Base-by-base conservation (phyloP, 2,329 filamentous ascomycete species). In the Claviceps fusiformis region DNA sequence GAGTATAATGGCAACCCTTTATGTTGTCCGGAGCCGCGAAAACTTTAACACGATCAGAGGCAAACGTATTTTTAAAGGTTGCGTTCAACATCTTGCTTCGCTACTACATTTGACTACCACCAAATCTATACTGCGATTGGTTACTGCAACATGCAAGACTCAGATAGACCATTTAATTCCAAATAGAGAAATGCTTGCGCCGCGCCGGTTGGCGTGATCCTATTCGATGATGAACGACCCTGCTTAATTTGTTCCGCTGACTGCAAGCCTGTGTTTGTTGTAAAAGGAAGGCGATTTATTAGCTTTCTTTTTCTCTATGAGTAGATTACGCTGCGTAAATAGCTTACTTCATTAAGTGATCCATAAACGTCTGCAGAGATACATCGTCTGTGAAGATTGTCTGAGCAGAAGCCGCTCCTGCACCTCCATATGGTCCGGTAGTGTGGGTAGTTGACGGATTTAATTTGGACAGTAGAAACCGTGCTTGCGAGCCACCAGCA, bases 351-450 rank as follows among this genome's bases (percentile, higher is more conserved):
- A 98, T 98, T 68, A 98, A 76, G 73, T 97, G 91, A 65, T 98
- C 93, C 93, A 98, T 98, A 68, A 98, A 98, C 1, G 92, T 97
- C 72, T 97, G 92, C 67, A 98, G 75, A 54, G 90, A 96, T 54
- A 98, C 93, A 70, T 98, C 93, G 66, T 98, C 93, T 0, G 93
- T 98, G 74, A 98, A 98, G 64, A 98, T 98, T 5, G 93, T 98
- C 72, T 98, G 93, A 9, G 92, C 91, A 50, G 87, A 91, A 65
- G 92, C 88, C 3, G 81, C 79, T 35, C 87, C 83, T 51, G 92
- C 87, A 58, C 90, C 91, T 55, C 93, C 93, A 66, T 95, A 97
- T 13, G 88, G 87, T 54, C 89, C 89, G 0, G 87, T 91, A 0
- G 93, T 96, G 70, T 98, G 93, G 15, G 93, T 98, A 4, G 93